A percentile compares a stretch with the other conserved stretches of the same genome.
These are phyloP conservation scores for Penicillium paradoxum DNA, from an alignment of 495 filamentous ascomycete species.

Conservation along the genomic window DNA sequence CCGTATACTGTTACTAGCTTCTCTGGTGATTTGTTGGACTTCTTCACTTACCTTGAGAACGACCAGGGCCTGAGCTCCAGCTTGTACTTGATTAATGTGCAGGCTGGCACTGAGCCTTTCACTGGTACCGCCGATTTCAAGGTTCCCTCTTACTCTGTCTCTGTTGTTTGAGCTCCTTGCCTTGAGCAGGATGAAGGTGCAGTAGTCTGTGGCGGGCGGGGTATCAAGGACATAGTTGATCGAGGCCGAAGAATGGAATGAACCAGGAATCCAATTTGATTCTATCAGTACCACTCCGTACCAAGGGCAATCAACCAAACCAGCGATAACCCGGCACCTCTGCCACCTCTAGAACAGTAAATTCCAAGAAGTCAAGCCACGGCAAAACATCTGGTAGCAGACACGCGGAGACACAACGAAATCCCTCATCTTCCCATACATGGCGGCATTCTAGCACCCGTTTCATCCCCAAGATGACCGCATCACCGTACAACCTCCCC, in stretches of 20 bases:
- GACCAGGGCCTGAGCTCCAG: constrained; percentile 46
- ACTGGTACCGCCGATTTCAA: constrained; percentile 38
- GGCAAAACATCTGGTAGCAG: too few relatives aligned
- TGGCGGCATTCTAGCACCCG: not conserved
- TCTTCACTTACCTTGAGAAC: constrained; percentile 52
- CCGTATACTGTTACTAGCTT: constrained; percentile 43
- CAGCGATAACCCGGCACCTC: too few relatives aligned
- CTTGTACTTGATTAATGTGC: constrained; percentile 51
- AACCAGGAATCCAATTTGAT: too few relatives aligned
- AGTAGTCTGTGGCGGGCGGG: too few relatives aligned
- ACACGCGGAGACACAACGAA: too few relatives aligned
- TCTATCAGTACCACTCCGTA: too few relatives aligned
- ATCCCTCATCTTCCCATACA: too few relatives aligned
- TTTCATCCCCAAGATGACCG: not conserved
- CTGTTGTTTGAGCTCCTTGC: constrained; percentile 28
- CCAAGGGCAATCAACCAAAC: too few relatives aligned
- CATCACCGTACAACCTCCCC: not conserved
- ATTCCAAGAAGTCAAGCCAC: too few relatives aligned
- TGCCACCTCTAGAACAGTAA: too few relatives aligned
- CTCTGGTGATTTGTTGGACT: constrained; percentile 50
- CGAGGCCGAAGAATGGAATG: too few relatives aligned
- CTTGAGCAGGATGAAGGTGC: not conserved
- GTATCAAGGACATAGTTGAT: too few relatives aligned
- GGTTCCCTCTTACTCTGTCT: constrained; percentile 37
- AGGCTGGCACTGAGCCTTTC: constrained; percentile 56